phyloP scores from a whole-genome alignment of 2,329 filamentous ascomycete species.

The Phaeosphaeriaceae sp. region DNA sequence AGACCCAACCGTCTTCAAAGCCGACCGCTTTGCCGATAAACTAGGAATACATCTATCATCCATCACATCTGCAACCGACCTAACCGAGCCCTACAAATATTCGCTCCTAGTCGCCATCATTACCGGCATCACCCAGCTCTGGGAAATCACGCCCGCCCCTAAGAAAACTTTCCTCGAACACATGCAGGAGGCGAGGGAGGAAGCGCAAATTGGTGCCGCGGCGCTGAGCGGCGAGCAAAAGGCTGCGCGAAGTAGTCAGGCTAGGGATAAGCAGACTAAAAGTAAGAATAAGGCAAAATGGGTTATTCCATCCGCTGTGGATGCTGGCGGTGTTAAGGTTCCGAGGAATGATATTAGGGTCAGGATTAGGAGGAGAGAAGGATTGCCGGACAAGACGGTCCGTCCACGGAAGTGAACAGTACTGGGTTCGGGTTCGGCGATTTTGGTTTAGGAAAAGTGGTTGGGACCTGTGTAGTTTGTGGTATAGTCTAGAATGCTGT shows the following conservation, averaged over 20 bases:
- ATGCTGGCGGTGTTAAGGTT: slow-evolving; percentile 57
- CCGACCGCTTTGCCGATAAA: slow-evolving; percentile 33
- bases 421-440: neutral
- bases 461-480: neutral
- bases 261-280: slow-evolving; percentile 13
- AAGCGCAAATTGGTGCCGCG: slow-evolving; percentile 36
- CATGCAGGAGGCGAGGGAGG: slow-evolving; percentile 40
- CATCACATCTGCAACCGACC: slow-evolving; percentile 19
- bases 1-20: slow-evolving; percentile 30
- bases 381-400: slow-evolving; percentile 10
- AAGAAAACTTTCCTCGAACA: slow-evolving; percentile 42
- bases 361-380: slow-evolving; percentile 54
- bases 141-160: slow-evolving; percentile 42
- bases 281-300: slow-evolving; percentile 42
- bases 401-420: neutral
- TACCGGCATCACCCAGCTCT: slow-evolving; percentile 43
- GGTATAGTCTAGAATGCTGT: too few species aligned
- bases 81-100: slow-evolving; percentile 25
- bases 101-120: slow-evolving; percentile 37
- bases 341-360: slow-evolving; percentile 62
- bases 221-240: slow-evolving; percentile 22
- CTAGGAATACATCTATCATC: slow-evolving; percentile 17
- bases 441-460: neutral
- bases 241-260: slow-evolving; percentile 12
- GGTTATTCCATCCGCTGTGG: slow-evolving; percentile 57